Evolutionary conservation across 78 protist species (phyloP), one percentile per base, ranked within the genome.

Genomic region (Dictyostelium intermedium): DNA sequence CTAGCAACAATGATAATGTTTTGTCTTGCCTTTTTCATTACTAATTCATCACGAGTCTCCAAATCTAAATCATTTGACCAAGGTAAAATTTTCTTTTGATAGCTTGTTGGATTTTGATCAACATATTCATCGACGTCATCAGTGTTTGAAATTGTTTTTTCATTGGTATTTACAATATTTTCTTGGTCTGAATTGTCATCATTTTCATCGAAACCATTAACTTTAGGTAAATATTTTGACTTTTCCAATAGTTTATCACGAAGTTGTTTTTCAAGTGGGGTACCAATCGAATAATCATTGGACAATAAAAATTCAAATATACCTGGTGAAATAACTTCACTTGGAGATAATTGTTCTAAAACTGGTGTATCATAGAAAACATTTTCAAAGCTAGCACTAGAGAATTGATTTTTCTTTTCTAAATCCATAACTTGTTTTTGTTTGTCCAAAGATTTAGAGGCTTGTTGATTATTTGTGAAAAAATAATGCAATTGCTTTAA

Each of bases 1-100:
- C 96, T 79, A 4, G 97, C 97, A 20, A 82, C 86, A 13, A 96
- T 47, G 4, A 96, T 96, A 16, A 96, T 23, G 13, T 23, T 18
- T 60, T 95, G 97, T 74, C 92, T 84, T 50, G 83, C 27, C 27
- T 91, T 79, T 5, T 69, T 25, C 13, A n/a, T 7, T 35, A 85
- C 60, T 3, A 83, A 18, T 6, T 69, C 60, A 18, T 84, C 74
- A 53, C 93, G 50, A 23, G 86, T 27, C 45, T 91, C 95, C 23
- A 47, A 76, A 13, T 92, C 97, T 37, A 91, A 16, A 14, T 91
- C 95, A 66, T 66, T 66, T 35, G 82, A 66, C 94, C 95, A 95
- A n/a, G 97, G 97, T 35, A 80, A 47, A 37, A 95, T 95, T 81
- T 95, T 95, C 91, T 84, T 95, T 82, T 95, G 97, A 61, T 85